phyloP scores from a whole-genome alignment of 2,329 filamentous ascomycete genomes.

The Capronia epimyces region DNA sequence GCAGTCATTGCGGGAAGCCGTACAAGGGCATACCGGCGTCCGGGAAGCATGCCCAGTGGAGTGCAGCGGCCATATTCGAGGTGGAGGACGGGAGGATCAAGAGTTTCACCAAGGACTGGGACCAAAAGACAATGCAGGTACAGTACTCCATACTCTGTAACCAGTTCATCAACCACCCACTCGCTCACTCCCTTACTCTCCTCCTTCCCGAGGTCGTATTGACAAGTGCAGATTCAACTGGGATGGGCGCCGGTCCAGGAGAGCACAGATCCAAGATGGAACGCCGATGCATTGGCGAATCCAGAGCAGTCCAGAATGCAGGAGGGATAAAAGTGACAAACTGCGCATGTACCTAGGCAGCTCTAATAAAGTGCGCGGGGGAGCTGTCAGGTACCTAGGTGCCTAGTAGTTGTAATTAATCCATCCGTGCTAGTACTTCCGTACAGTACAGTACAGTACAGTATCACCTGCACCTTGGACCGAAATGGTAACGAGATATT shows the following conservation, averaged over 20 bases:
- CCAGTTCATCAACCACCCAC: too few species aligned
- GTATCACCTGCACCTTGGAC: too few species aligned
- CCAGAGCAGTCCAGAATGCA: constrained; percentile 18
- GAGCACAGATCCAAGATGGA: constrained; percentile 27
- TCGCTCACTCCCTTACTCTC: background rate
- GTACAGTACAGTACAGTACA: too few species aligned
- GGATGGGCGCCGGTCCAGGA: constrained; percentile 27
- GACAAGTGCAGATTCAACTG: constrained; percentile 23
- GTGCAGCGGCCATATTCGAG: constrained; percentile 39
- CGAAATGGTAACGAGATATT: too few species aligned
- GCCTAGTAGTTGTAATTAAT: too few species aligned
- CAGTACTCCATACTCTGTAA: too few species aligned
- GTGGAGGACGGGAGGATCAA: constrained; percentile 35
- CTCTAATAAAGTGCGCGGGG: too few species aligned
- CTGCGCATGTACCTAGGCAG: too few species aligned
- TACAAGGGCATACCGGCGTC: constrained; percentile 36
- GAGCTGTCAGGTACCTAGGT: too few species aligned
- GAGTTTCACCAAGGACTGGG: constrained; percentile 39
- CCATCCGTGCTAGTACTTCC: too few species aligned
- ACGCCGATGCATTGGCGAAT: constrained; percentile 23
- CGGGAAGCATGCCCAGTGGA: constrained; percentile 35
- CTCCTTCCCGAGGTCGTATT: background rate
- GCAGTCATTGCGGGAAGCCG: constrained; percentile 35
- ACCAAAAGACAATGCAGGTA: constrained; percentile 31
- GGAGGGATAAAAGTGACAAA: constrained; percentile 6